A percentile compares a stretch with the other conserved stretches of the same genome.
Evolutionary conservation across 2,329 filamentous ascomycete species (phyloP).

Genomic region (Sporothrix variecibatus): DNA sequence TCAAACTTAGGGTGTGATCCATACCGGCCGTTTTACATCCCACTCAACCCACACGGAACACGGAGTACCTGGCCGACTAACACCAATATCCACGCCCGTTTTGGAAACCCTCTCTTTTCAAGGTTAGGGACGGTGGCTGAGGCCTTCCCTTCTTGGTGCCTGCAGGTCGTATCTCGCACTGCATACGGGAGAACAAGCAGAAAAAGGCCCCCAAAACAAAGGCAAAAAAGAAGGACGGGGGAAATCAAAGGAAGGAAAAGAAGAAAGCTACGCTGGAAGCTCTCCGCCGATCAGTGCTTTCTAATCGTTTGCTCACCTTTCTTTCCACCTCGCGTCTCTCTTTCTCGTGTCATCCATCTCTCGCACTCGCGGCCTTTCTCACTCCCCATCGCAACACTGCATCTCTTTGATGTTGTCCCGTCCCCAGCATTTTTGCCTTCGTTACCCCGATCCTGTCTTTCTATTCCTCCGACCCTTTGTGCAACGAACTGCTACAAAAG

Average conservation of each 20-base stretch:
- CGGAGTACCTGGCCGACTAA: conserved; percentile 6
- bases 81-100: not conserved
- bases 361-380: not conserved
- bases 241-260: not conserved
- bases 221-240: not conserved
- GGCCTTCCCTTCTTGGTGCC: not conserved
- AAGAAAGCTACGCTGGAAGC: not conserved
- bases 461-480: not conserved
- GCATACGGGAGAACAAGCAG: not conserved
- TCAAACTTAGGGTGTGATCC: not conserved
- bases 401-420: conserved; percentile 12
- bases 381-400: not conserved
- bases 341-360: not conserved
- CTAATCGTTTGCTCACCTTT: conserved; percentile 12
- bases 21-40: not conserved
- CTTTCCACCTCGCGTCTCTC: not conserved
- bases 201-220: not conserved
- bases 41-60: not conserved
- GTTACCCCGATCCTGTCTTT: not conserved
- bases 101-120: not conserved
- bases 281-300: conserved; percentile 10
- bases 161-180: conserved; percentile 12
- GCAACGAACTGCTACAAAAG: not conserved
- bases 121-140: conserved; percentile 14
- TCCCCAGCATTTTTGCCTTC: not conserved